Base-by-base conservation (phyloP, 768 basidiomycete species). In the Agaricus blazei region DNA sequence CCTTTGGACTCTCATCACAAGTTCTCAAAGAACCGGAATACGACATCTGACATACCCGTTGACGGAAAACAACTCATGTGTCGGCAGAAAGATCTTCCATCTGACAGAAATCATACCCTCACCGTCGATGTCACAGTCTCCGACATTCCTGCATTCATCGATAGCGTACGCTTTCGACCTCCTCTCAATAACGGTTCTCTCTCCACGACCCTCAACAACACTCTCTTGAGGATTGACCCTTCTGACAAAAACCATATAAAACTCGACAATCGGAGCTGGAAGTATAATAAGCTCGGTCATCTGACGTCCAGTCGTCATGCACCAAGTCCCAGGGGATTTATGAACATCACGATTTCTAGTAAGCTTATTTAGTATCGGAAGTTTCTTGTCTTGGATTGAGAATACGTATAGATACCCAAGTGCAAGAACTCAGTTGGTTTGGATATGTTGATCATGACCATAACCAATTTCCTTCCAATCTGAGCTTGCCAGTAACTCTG, bases 131-230 rank as follows among this genome's bases (percentile, higher is more conserved):
- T 54, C 24, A 27, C 19, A 1, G 26, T 54, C 9, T 15, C 26
- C n/a, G n/a, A 19, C 8, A 7, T 48, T 9, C 46, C 52, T 2
- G 46, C 52, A 11, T 48, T 38, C 46, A 47, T 54, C 27, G 37
- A 54, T 28, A 54, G 52, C 46, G 47, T 54, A 28, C 52, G 52
- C 12, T 54, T 47, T 19, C n/a, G 8, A 14, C 52, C 52, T n/a
- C 37, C 41, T 3, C 24, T 4, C 24, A 9, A 24, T 3, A 15
- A 37, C 15, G 27, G 5, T 14, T 45, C 24, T 19, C 4, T 9
- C 3, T 12, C 0, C 15, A 27, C 36, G n/a, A 14, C 9, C 14
- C 27, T 47, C 15, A 23, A 40, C 12, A 41, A 54, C 14, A 27
- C 45, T 28, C 12, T 14, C 19, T 8, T 54, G 36, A 54, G 52